A percentile compares a stretch with the other conserved stretches of the same genome.
phyloP scores from a whole-genome alignment of 1,139 yeast species.

The Ogataea hybrid region DNA sequence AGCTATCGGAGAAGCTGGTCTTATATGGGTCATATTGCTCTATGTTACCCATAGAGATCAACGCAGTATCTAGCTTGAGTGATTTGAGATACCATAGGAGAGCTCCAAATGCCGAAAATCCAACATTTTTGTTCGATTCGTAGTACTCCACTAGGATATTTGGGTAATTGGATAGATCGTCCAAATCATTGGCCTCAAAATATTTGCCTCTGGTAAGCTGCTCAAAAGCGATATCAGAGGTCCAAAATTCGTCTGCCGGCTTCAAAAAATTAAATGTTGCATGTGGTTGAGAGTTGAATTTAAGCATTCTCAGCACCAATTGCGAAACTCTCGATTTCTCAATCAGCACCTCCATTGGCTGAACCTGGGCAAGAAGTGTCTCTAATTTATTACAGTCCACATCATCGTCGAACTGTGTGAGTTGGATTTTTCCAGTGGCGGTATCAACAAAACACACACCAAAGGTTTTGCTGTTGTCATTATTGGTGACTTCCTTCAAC shows the following conservation, averaged over 20 bases:
- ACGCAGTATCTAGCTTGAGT: slow-evolving; percentile 69
- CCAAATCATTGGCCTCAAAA: slow-evolving; percentile 59
- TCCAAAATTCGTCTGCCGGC: slow-evolving; percentile 81
- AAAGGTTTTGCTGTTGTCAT: slow-evolving; percentile 50
- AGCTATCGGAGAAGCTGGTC: slow-evolving; percentile 43
- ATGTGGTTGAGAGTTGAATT: slow-evolving; percentile 67
- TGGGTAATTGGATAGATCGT: slow-evolving; percentile 70
- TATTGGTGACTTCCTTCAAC: slow-evolving; percentile 57
- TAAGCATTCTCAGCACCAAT: slow-evolving; percentile 68
- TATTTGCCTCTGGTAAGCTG: slow-evolving; percentile 63
- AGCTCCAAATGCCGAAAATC: slow-evolving; percentile 89
- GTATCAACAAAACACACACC: slow-evolving; percentile 93
- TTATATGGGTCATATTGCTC: slow-evolving; percentile 65
- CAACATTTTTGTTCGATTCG: slow-evolving; percentile 46
- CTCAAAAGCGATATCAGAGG: slow-evolving; percentile 71
- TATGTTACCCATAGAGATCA: slow-evolving; percentile 80
- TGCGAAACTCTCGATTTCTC: slow-evolving; percentile 72
- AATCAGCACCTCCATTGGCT: slow-evolving; percentile 82
- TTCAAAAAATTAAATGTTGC: slow-evolving; percentile 84
- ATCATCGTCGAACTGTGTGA: slow-evolving; percentile 78
- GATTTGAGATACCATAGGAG: slow-evolving; percentile 74
- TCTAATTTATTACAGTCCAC: slow-evolving; percentile 82
- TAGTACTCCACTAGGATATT: slow-evolving; percentile 47
- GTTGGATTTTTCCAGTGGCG: slow-evolving; percentile 76
- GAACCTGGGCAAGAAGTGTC: slow-evolving; percentile 82